Evolutionary conservation across 768 basidiomycete genomes (phyloP).

Genomic region (Phanerochaete carnosa): DNA sequence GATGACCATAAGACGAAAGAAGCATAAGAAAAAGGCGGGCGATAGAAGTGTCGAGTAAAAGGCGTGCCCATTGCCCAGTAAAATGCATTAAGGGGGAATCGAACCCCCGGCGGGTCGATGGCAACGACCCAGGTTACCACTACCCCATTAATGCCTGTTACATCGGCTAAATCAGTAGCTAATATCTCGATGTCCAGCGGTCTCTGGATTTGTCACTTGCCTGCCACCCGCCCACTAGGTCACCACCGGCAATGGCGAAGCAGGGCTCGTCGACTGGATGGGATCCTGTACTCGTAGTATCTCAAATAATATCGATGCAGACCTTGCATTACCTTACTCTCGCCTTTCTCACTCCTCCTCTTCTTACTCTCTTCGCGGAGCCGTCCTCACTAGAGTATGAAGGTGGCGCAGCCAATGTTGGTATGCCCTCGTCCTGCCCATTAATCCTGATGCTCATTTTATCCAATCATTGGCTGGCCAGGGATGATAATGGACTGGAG

Average conservation of each 20-base stretch:
- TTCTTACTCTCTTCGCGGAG: conserved; percentile 75
- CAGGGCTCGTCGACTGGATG: conserved; percentile 43
- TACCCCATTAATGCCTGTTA: conserved; percentile 30
- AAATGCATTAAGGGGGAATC: conserved; percentile 80
- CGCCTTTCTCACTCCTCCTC: conserved; percentile 74
- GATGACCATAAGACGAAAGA: no score
- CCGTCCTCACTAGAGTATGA: conserved; percentile 66
- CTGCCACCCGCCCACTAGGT: no score
- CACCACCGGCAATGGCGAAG: conserved; percentile 4
- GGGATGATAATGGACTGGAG: conserved; percentile 98
- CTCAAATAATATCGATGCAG: conserved; percentile 95
- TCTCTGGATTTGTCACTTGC: no score
- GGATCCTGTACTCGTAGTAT: conserved; percentile 87
- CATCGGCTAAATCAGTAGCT: no score
- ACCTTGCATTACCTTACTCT: conserved; percentile 92
- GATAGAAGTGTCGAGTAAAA: no score
- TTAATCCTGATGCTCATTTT: not conserved
- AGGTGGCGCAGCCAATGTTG: conserved; percentile 77
- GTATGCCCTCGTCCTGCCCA: conserved; percentile 31
- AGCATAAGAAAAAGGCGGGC: not conserved
- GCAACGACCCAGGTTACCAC: conserved; percentile 35
- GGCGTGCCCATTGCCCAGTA: not conserved
- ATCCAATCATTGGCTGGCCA: conserved; percentile 21
- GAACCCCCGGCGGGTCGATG: conserved; percentile 83
- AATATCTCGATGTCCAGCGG: no score